phyloP scores from a whole-genome alignment of 192 early-diverging fungal genomes.

The Allomyces macrogynus region DNA sequence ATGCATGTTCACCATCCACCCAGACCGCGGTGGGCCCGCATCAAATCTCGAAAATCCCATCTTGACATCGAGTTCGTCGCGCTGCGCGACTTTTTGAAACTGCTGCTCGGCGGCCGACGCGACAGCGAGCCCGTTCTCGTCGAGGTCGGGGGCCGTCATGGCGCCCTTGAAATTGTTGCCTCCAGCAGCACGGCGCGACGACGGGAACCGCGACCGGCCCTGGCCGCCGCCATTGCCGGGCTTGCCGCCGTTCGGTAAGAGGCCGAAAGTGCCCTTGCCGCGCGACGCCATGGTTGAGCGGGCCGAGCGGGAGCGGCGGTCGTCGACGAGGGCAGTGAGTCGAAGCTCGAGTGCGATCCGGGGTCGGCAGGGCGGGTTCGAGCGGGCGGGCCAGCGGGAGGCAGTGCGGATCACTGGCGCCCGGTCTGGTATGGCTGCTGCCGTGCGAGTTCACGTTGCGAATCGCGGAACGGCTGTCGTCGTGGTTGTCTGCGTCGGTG shows the following conservation, averaged over 20 bases:
- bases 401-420: no score
- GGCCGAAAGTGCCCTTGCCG: background rate
- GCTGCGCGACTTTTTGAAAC: background rate
- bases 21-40: slow-evolving; percentile 18
- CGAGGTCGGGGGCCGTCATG: background rate
- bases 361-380: no score
- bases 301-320: no score
- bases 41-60: slow-evolving; percentile 1
- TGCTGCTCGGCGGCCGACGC: background rate
- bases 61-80: slow-evolving; percentile 2
- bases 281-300: no score
- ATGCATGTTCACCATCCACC: slow-evolving; percentile 96
- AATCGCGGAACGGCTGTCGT: no score
- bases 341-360: no score
- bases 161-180: background rate
- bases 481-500: no score
- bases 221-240: no score
- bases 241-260: background rate
- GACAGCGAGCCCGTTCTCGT: background rate
- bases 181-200: background rate
- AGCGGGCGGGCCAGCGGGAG: no score
- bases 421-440: no score
- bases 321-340: no score
- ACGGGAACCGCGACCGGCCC: background rate
- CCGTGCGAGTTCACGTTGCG: no score